Conservation (phyloP, 139 green algal species). For the Haematococcus sp. region DNA sequence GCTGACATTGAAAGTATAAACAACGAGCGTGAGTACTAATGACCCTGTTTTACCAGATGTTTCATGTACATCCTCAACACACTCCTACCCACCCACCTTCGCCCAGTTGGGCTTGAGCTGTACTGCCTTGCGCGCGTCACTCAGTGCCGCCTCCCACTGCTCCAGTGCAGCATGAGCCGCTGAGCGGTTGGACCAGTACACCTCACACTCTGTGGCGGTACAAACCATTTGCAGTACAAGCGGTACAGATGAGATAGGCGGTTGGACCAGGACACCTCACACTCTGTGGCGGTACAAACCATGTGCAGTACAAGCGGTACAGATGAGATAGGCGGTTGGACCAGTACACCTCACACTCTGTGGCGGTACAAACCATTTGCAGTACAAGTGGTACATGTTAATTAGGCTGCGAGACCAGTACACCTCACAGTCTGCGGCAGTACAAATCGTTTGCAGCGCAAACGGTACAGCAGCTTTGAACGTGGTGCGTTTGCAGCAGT, state of each 20-base stretch:
- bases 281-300: constrained; percentile 10
- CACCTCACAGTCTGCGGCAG: constrained; percentile 49
- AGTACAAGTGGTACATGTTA: no score
- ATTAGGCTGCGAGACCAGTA: constrained; percentile 83
- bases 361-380: no score
- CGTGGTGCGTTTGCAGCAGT: no score
- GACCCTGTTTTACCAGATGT: no score
- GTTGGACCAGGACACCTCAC: constrained; percentile 81
- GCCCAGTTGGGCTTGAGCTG: constrained; percentile 40
- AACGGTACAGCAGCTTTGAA: no score
- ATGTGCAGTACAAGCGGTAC: no score
- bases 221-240: no score
- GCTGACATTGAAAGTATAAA: no score
- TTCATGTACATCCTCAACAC: no score
- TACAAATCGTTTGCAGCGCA: no score
- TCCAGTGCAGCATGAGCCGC: constrained; percentile 53
- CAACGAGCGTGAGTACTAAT: no score
- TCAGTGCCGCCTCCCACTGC: constrained; percentile 49
- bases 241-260: constrained; percentile 24
- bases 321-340: constrained; percentile 69
- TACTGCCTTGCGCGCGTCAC: constrained; percentile 50
- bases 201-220: constrained; percentile 39
- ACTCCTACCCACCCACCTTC: constrained; percentile 26
- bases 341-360: constrained; percentile 66
- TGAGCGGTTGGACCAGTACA: constrained; percentile 82